Evolutionary conservation across 2,329 filamentous ascomycete genomes (phyloP), one percentile per base, ranked within the genome.

Genomic region (Ciborinia camelliae): DNA sequence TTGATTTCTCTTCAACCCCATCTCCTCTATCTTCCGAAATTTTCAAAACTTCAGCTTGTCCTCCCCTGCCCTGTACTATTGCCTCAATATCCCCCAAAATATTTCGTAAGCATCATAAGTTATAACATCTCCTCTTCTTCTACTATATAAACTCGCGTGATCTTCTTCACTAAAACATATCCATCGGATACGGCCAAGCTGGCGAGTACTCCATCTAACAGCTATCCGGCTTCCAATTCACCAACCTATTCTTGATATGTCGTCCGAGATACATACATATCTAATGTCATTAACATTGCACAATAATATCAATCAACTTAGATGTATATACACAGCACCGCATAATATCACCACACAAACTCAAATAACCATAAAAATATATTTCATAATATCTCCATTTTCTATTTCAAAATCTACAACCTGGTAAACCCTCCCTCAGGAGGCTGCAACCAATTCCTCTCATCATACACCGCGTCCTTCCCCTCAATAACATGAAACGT

Each of bases 401-500:
- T 39, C 6, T 2, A n/a, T 37, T 32, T 15, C 10, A 8, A 20
- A 48, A 39, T 69, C 58, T 58, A 75, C 66, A 75, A 65, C 57
- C 68, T 74, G 5, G 72, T 93, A 74, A 99, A 97, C 0, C 91
- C 93, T 50, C 85, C 84, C 48, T 82, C 80, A 0, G 92, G 89
- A 65, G 93, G 92, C 79, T 97, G 94, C 76, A 99, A 78, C 95
- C 95, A 98, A 78, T 99, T 99, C 77, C 83, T 83, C 78, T 84
- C 84, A 77, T 98, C 95, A 76, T 98, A 99, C 63, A 79, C 81
- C 51, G 87, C 81, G 0, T 77, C 83, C 26, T 89, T 84, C 0
- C 90, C 90, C 79, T 98, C 95, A 73, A 98, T 98, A 65, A 96
- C 86, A 80, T 99, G 95, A 76, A 98, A 99, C 0, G 95, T 98